Evolutionary conservation across 768 basidiomycete genomes (phyloP), one percentile per base, ranked within the genome.

Genomic region (Flagelloscypha sp.): DNA sequence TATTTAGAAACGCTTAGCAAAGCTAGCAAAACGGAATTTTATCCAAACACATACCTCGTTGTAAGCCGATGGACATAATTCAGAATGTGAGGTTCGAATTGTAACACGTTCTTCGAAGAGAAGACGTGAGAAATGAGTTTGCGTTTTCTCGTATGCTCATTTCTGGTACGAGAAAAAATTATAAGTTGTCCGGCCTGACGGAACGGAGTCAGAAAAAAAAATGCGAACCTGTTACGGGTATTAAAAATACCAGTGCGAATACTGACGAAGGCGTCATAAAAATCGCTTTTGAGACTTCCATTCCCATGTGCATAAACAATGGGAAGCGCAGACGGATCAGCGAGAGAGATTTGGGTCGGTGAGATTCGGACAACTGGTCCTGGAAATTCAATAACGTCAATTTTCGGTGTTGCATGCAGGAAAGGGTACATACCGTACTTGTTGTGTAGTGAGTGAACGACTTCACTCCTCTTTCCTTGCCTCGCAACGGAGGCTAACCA

Each of bases 71-170:
- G 22, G 8, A 40, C 35, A 25, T 52, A 43, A 10, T 16, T 30
- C 8, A 55, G 53, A 16, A 76, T 61, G 42, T 74, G 64, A 1
- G 69, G 67, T 46, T 77, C 74, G 38, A 82, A 80, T 41, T 74
- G 70, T 31, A 75, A 52, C 0, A 81, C 72, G 27, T 51, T 72
- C 55, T 79, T 74, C 45, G 71, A 63, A 10, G 68, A 68, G 54
- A 73, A 72, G 43, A 74, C 68, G 39, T 68, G 59, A 2, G 75
- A 73, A 15, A 82, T 72, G 24, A 82, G 76, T 57, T 79, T 79
- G 52, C 76, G 65, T 58, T 79, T 80, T 17, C 79, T 63, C 7
- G 74, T 66, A 50, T 80, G 77, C 36, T 79, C 73, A 9, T 38
- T 19, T 16, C 40, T n/a, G n/a, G n/a, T n/a, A n/a, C n/a, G n/a